phyloP scores from a whole-genome alignment of 176 grass and related monocot genomes.

The Metroxylon sagu region DNA sequence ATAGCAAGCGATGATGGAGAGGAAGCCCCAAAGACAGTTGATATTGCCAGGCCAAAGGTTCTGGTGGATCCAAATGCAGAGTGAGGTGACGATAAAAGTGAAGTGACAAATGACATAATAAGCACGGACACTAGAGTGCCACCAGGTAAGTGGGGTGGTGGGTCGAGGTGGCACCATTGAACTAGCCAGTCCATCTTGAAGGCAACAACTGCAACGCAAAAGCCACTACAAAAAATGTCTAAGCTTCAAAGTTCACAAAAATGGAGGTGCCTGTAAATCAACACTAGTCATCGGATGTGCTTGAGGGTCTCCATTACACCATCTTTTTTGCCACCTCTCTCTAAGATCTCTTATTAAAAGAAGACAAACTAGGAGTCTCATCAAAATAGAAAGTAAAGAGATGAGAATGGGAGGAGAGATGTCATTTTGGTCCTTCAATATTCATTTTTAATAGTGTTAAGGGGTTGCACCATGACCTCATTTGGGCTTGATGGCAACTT shows the following conservation, averaged over 20 bases:
- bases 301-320: no score
- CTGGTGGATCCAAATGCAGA: constrained; percentile 73
- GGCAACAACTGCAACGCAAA: constrained; percentile 27
- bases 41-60: constrained; percentile 86
- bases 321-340: no score
- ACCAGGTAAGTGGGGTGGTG: constrained; percentile 27
- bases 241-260: constrained; percentile 44
- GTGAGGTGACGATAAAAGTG: constrained; percentile 41
- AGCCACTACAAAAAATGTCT: constrained; percentile 40
- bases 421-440: no score
- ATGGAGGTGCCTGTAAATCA: constrained; percentile 44
- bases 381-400: no score
- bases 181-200: constrained; percentile 56
- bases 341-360: no score
- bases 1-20: constrained; percentile 61
- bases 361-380: no score
- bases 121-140: constrained; percentile 11
- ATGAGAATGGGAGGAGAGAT: no score
- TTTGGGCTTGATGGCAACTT: no score
- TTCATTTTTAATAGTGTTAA: no score
- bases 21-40: constrained; percentile 56
- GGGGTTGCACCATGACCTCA: no score
- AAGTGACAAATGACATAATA: constrained; percentile 56
- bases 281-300: constrained; percentile 10
- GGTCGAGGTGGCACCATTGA: constrained; percentile 37